Evolutionary conservation across 2,329 filamentous ascomycete genomes (phyloP), one percentile per base, ranked within the genome.

Genomic region (Fusarium metavorans): DNA sequence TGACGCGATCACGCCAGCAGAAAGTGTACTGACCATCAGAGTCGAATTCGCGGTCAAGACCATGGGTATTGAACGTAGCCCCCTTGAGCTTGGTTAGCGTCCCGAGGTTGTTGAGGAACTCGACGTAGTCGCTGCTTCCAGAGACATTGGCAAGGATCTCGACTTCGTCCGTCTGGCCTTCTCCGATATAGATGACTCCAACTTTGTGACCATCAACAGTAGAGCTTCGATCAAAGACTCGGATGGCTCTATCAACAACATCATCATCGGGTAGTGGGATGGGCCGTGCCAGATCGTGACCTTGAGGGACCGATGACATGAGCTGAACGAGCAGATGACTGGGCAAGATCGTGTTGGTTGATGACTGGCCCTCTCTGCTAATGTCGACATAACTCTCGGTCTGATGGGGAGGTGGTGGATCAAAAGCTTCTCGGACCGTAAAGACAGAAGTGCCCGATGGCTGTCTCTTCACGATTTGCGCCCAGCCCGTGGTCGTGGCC

Each of bases 191-290:
- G 45, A 99, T 92, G 25, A 99, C 93, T 18, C 97, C 97, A 48
- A 98, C 93, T 83, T 98, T 98, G 87, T 98, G 95, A 8, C 95
- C 95, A 82, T 99, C 97, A 6, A 99, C 92, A 10, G 95, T 95
- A 41, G 96, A 93, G 74, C 91, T 97, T 35, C 92, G 91, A 82
- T 99, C 97, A 81, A 99, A 97, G 14, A 91, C 87, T 41, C 90
- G 89, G 43, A 99, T 92, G 1, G 94, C 93, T 75, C 96, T 91
- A 41, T 91, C 88, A 3, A 92, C 91, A 35, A 89, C 88, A 18
- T 94, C 93, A 68, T 93, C 88, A 32, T 87, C 84, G 0, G 95
- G 95, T 8, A 98, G 87, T 0, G 92, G 91, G 54, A 98, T 91
- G 11, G 94, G 95, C 56, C 93, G 92, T 66, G 89, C 84, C 11